Evolutionary conservation across 106 monocot species (phyloP).

Genomic region (Platanthera zijinensis): DNA sequence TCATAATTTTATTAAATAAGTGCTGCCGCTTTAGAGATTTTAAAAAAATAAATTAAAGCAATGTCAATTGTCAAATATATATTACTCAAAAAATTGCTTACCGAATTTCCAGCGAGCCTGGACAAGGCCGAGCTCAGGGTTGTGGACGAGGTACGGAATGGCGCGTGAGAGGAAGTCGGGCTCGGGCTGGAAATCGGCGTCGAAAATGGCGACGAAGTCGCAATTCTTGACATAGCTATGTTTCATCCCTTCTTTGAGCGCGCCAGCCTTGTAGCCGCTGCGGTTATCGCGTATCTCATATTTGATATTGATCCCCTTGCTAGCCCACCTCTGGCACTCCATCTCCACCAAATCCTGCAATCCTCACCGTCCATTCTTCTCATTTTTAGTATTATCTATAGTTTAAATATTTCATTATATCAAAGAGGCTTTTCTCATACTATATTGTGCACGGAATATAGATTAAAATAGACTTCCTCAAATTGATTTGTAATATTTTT

Average conservation of each 20-base stretch:
- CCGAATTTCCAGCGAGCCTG: slow-evolving; percentile 38
- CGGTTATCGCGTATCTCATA: slow-evolving; percentile 32
- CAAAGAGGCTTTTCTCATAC: too few relatives aligned
- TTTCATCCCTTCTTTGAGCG: slow-evolving; percentile 35
- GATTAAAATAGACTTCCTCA: too few relatives aligned
- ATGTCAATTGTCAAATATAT: too few relatives aligned
- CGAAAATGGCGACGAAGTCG: slow-evolving; percentile 26
- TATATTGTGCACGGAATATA: too few relatives aligned
- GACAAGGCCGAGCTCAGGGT: slow-evolving; percentile 27
- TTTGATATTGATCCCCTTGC: slow-evolving; percentile 22
- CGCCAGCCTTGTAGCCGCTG: slow-evolving; percentile 32
- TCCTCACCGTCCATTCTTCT: neutral
- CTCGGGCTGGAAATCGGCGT: slow-evolving; percentile 41
- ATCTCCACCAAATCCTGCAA: slow-evolving; percentile 24
- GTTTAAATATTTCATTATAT: neutral
- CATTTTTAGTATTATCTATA: neutral
- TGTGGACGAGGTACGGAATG: slow-evolving; percentile 30
- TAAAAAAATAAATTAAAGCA: too few relatives aligned
- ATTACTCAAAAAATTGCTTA: neutral
- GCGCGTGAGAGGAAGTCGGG: slow-evolving; percentile 27
- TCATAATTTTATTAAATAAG: too few relatives aligned
- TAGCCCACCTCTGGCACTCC: slow-evolving; percentile 25
- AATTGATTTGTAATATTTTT: too few relatives aligned
- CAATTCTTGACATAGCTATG: slow-evolving; percentile 23
- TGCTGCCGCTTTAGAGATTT: too few relatives aligned